Evolutionary conservation across 1,284 basidiomycete genomes (phyloP).

Genomic region (Anthracocystis walkeri): DNA sequence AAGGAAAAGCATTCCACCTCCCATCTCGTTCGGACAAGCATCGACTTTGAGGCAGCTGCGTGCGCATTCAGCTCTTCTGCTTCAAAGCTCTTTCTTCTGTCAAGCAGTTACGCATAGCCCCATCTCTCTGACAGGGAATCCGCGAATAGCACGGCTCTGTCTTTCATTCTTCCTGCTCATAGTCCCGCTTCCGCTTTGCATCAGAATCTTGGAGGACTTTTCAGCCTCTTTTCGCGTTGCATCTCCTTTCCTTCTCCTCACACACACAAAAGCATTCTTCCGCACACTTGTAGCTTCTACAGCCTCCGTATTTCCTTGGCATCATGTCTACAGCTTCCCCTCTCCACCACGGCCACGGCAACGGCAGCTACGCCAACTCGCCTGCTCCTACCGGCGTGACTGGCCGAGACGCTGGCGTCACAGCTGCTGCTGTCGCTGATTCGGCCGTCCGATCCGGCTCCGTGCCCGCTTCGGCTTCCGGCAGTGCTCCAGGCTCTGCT

Average conservation of each 20-base stretch:
- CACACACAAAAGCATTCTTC: neutral
- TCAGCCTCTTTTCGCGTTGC: neutral
- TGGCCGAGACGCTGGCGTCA: conserved; percentile 42
- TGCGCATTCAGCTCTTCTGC: conserved; percentile 20
- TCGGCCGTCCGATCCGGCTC: conserved; percentile 49
- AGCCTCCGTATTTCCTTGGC: conserved; percentile 1
- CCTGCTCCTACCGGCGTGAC: conserved; percentile 43
- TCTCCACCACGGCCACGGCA: conserved; percentile 54
- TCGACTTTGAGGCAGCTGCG: conserved; percentile 6
- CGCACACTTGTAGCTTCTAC: neutral
- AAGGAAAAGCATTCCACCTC: conserved; percentile 22
- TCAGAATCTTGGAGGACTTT: neutral
- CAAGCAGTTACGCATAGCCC: neutral
- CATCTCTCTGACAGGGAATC: neutral
- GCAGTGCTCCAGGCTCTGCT: conserved; percentile 49
- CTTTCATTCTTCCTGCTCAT: neutral
- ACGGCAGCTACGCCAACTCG: conserved; percentile 51
- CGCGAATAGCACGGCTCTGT: neutral
- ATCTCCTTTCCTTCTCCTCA: neutral
- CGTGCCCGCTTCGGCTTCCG: conserved; percentile 45
- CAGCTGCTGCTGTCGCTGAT: conserved; percentile 41
- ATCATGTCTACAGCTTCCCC: conserved; percentile 53
- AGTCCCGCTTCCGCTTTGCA: neutral
- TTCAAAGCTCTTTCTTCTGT: neutral
- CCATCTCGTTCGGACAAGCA: conserved; percentile 25